Percentiles rank a stretch among this genome's conserved stretches.
Evolutionary conservation across 1,284 basidiomycete species (phyloP).

Genomic region (Leccinum colubrinum): DNA sequence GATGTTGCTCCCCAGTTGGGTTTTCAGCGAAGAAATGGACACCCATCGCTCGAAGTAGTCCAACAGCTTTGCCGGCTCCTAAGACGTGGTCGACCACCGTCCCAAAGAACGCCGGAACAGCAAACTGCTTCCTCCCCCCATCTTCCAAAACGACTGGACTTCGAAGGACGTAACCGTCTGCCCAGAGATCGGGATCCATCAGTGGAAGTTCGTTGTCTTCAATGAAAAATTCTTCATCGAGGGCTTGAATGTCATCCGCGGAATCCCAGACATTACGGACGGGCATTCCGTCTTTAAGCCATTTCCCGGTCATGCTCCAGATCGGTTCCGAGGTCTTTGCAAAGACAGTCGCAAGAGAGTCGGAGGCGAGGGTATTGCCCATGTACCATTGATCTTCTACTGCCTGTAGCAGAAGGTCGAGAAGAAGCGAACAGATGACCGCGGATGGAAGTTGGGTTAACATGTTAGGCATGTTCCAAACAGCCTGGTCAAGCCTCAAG

Average conservation of each 20-base stretch:
- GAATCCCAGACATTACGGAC: constrained; percentile 40
- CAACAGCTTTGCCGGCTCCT: constrained; percentile 76
- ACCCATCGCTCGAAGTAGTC: constrained; percentile 56
- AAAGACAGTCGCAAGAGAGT: constrained; percentile 63
- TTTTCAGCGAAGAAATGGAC: constrained; percentile 27
- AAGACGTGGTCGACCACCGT: constrained; percentile 59
- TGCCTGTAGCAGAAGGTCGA: constrained; percentile 60
- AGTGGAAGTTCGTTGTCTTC: constrained; percentile 64
- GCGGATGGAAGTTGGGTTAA: constrained; percentile 48
- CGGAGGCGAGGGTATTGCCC: constrained; percentile 50
- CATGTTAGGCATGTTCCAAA: constrained; percentile 44
- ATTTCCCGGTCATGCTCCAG: constrained; percentile 71
- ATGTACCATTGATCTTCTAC: constrained; percentile 56
- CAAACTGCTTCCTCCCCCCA: constrained; percentile 35
- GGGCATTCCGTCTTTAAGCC: constrained; percentile 76
- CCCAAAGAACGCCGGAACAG: constrained; percentile 60
- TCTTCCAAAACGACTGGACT: constrained; percentile 35
- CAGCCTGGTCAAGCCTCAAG: constrained; percentile 28
- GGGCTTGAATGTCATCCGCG: constrained; percentile 26
- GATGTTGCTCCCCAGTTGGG: constrained; percentile 12
- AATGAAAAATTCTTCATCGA: constrained; percentile 82
- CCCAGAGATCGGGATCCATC: constrained; percentile 79
- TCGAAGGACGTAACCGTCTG: constrained; percentile 64
- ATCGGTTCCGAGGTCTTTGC: constrained; percentile 61
- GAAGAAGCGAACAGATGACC: constrained; percentile 48